Percentiles rank a stretch among this genome's conserved stretches.
Conservation (phyloP, 495 filamentous ascomycete genomes). For the Talaromyces stipitatus region DNA sequence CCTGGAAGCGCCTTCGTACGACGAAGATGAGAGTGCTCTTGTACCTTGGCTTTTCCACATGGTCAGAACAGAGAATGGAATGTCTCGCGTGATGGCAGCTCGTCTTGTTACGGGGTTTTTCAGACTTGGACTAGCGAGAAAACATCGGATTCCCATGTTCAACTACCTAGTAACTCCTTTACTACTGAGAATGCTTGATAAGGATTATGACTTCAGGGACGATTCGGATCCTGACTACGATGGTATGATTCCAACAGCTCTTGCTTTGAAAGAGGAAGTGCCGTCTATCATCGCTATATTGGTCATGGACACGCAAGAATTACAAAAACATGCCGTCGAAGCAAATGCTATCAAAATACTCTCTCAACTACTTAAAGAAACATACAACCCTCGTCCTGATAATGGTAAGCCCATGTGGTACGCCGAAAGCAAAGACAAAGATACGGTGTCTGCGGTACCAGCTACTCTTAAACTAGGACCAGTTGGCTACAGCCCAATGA, state of each 20-base stretch:
- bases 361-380: slow-evolving; percentile 69
- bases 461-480: slow-evolving; percentile 43
- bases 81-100: slow-evolving; percentile 69
- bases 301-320: slow-evolving; percentile 61
- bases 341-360: slow-evolving; percentile 65
- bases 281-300: slow-evolving; percentile 70
- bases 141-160: slow-evolving; percentile 52
- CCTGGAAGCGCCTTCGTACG: slow-evolving; percentile 30
- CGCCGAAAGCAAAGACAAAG: slow-evolving; percentile 21
- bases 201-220: slow-evolving; percentile 38
- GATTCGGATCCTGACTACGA: slow-evolving; percentile 32
- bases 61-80: slow-evolving; percentile 52
- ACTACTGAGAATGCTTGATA: slow-evolving; percentile 61
- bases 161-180: slow-evolving; percentile 64
- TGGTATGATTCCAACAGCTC: slow-evolving; percentile 28
- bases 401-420: slow-evolving; percentile 32
- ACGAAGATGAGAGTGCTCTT: slow-evolving; percentile 70
- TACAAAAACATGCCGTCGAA: slow-evolving; percentile 80
- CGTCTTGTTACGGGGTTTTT: slow-evolving; percentile 71
- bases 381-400: slow-evolving; percentile 41
- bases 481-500: slow-evolving; percentile 52
- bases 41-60: slow-evolving; percentile 76
- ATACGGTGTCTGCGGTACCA: slow-evolving; percentile 11
- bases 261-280: slow-evolving; percentile 56
- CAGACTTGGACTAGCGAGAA: slow-evolving; percentile 57